Percentiles rank a stretch among this genome's conserved stretches.
phyloP scores from a whole-genome alignment of 768 basidiomycete genomes.

The Filobasidium wieringae region DNA sequence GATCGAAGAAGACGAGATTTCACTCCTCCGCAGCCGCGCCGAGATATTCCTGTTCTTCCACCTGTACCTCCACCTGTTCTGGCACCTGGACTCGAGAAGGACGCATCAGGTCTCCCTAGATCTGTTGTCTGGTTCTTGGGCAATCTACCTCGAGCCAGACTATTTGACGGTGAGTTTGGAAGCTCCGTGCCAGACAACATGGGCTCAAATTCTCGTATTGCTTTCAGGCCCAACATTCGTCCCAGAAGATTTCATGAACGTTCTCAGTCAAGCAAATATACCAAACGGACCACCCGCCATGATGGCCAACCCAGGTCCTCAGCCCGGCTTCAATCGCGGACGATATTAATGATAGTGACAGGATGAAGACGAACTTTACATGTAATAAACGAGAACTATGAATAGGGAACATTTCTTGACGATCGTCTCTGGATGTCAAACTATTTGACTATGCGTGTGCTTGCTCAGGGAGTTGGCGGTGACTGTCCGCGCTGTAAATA shows the following conservation, averaged over 20 bases:
- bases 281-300: constrained; percentile 38
- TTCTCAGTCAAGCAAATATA: constrained; percentile 70
- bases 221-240: constrained; percentile 70
- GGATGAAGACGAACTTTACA: no score
- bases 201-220: not conserved
- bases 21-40: constrained; percentile 10
- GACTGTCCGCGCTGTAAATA: no score
- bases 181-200: not conserved
- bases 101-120: constrained; percentile 41
- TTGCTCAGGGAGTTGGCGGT: no score
- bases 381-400: no score
- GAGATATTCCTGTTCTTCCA: constrained; percentile 29
- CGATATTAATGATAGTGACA: not conserved
- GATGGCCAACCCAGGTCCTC: not conserved
- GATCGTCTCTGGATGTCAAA: no score
- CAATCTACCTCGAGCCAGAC: constrained; percentile 54
- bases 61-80: constrained; percentile 29
- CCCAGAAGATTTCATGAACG: constrained; percentile 76
- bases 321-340: not conserved
- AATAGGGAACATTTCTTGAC: no score
- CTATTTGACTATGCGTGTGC: no score
- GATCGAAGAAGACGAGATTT: constrained; percentile 4
- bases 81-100: constrained; percentile 43
- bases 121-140: constrained; percentile 69
- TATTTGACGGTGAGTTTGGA: constrained; percentile 67